A percentile compares a stretch with the other conserved stretches of the same genome.
Evolutionary conservation across 352 stramenopile species (phyloP).

Genomic region (Plasmopara halstedii): DNA sequence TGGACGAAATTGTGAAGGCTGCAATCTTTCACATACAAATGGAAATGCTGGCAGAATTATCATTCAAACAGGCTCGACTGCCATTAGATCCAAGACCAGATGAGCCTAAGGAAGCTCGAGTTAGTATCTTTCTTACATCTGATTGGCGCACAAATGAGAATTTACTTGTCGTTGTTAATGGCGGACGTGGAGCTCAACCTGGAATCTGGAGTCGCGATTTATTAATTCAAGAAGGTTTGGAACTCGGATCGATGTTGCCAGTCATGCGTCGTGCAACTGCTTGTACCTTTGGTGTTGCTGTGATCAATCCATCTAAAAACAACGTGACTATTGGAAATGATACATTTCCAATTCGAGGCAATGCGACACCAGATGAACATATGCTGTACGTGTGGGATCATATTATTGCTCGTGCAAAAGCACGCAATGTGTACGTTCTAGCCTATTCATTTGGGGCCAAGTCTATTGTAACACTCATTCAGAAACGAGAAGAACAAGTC

Average conservation of each 20-base stretch:
- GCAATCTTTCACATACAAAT: conserved; percentile 83
- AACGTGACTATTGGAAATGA: conserved; percentile 55
- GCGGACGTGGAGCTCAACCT: conserved; percentile 49
- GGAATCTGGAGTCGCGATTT: conserved; percentile 76
- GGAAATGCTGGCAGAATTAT: conserved; percentile 72
- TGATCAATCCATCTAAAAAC: conserved; percentile 72
- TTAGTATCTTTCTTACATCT: conserved; percentile 60
- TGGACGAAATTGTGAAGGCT: conserved; percentile 75
- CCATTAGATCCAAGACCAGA: conserved; percentile 46
- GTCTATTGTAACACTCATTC: conserved; percentile 54
- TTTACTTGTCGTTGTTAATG: conserved; percentile 66
- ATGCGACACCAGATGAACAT: conserved; percentile 56
- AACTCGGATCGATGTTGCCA: conserved; percentile 72
- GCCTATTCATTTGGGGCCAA: conserved; percentile 69
- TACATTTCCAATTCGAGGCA: conserved; percentile 48
- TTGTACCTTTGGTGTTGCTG: conserved; percentile 42
- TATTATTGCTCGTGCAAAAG: conserved; percentile 50
- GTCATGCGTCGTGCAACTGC: conserved; percentile 42
- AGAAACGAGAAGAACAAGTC: conserved; percentile 49
- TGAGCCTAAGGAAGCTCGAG: conserved; percentile 61
- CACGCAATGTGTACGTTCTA: conserved; percentile 55
- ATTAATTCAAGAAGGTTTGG: conserved; percentile 66
- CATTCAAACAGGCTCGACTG: conserved; percentile 65
- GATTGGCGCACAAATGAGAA: conserved; percentile 58
- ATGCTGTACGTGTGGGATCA: conserved; percentile 72